These are phyloP conservation scores for Pythium sp. DNA, from an alignment of 352 stramenopile species.

Conservation along the genomic window DNA sequence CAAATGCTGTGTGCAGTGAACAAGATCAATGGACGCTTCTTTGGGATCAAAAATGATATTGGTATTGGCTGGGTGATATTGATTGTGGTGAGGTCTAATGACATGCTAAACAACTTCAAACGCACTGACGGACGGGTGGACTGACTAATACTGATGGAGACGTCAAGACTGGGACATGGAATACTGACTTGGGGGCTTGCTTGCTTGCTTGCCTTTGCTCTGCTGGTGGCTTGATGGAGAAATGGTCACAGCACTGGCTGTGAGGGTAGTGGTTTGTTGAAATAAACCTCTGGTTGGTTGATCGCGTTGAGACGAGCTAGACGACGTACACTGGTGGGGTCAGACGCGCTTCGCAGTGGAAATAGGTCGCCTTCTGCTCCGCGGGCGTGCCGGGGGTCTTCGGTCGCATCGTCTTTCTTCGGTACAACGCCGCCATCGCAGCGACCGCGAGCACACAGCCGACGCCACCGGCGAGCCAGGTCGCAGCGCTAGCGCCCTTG, in stretches of 20 bases:
- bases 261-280: not conserved
- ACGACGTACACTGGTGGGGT: constrained; percentile 25
- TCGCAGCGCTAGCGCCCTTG: constrained; percentile 15
- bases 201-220: not conserved
- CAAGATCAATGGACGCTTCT: too few relatives aligned
- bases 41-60: not conserved
- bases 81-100: not conserved
- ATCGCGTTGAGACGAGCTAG: not conserved
- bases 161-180: not conserved
- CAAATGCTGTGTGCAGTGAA: too few relatives aligned
- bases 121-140: not conserved
- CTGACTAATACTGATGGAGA: not conserved
- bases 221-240: constrained; percentile 2
- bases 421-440: constrained; percentile 18
- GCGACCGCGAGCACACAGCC: constrained; percentile 25
- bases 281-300: not conserved
- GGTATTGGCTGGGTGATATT: not conserved
- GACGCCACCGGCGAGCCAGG: constrained; percentile 16
- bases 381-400: constrained; percentile 32
- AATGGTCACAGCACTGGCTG: constrained; percentile 15
- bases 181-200: not conserved
- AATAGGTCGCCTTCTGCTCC: constrained; percentile 31
- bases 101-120: not conserved
- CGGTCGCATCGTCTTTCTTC: constrained; percentile 18
- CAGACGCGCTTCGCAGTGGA: constrained; percentile 32